Evolutionary conservation across 192 early-diverging fungal genomes (phyloP).

Genomic region (Coemansia sp.): DNA sequence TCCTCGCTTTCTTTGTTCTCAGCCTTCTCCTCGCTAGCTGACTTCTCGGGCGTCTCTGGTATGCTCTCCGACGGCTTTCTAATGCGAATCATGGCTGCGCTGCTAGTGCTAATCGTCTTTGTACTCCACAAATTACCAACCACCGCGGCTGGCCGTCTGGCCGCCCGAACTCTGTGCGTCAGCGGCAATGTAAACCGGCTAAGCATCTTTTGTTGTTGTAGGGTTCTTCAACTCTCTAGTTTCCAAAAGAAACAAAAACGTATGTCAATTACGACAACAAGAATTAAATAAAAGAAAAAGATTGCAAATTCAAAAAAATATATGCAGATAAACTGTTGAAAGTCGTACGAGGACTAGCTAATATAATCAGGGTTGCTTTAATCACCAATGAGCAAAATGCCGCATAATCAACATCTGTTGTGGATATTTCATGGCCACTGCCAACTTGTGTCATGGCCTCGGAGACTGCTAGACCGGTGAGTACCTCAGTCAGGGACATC

Average conservation of each 20-base stretch:
- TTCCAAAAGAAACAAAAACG: too few species aligned
- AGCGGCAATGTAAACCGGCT: constrained; percentile 31
- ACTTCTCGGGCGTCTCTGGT: constrained; percentile 18
- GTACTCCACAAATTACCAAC: not conserved
- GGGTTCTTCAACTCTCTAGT: too few species aligned
- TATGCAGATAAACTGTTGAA: not conserved
- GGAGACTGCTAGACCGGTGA: too few species aligned
- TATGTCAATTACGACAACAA: not conserved
- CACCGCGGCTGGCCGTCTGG: not conserved
- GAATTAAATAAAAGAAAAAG: not conserved
- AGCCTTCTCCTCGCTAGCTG: constrained; percentile 5
- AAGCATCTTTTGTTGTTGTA: constrained; percentile 21
- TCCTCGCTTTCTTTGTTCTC: not conserved
- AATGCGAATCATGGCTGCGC: constrained; percentile 27
- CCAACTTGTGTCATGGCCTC: too few species aligned
- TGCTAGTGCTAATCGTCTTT: constrained; percentile 15
- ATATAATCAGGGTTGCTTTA: too few species aligned
- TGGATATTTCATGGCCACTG: too few species aligned
- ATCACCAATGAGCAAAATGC: too few species aligned
- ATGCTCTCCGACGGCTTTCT: constrained; percentile 23
- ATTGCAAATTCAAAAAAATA: not conserved
- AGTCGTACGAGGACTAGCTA: too few species aligned
- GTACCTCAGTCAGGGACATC: too few species aligned
- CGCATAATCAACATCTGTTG: too few species aligned
- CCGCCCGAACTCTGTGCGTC: constrained; percentile 21